Evolutionary conservation across 1,284 basidiomycete species (phyloP), one percentile per base, ranked within the genome.

Genomic region (Neotropicomus parvogracilis): DNA sequence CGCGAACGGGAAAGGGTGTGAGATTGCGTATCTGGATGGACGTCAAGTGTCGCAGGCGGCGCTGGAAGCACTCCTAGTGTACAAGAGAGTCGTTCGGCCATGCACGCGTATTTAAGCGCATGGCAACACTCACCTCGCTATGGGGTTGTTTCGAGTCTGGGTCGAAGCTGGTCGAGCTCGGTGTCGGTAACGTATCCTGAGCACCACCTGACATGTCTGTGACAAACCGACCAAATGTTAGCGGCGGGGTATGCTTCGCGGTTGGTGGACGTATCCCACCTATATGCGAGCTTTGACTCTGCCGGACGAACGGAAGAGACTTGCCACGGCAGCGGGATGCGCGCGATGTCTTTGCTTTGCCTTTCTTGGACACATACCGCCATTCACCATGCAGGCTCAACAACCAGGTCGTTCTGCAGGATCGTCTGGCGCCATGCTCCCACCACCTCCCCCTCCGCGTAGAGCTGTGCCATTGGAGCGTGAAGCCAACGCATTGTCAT

Each of bases 11-110:
- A 63, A 88, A 88, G 2, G 87, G 87, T 11, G 88, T 88, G 34
- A 92, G 72, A 60, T 92, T 91, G 53, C 83, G 79, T 54, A 92
- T 73, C 69, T 88, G 83, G 49, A 92, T 73, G 31, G 80, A 75
- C 39, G 77, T 75, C 43, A 92, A 75, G 69, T 91, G 88, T 55
- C 88, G 80, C 53, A 89, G 72, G 33, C 85, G 83, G 57, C 80
- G 80, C 80, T 90, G 65, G 24, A 59, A 54, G 53, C 7, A 55
- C 32, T 43, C 50, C 63, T 65, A 33, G 26, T 17, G 31, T 17
- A 43, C 11, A 17, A 44, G 31, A 46, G 12, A 1, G 33, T 47
- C 28, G 20, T 26, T 47, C 21, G 17, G 46, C 16, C 2, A 32
- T 31, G 34, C 37, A 27, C 21, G 40, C 33, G 16, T 27, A 24